These are phyloP conservation scores for Candida schatavii DNA, from an alignment of 805 yeast species.

Conservation along the genomic window DNA sequence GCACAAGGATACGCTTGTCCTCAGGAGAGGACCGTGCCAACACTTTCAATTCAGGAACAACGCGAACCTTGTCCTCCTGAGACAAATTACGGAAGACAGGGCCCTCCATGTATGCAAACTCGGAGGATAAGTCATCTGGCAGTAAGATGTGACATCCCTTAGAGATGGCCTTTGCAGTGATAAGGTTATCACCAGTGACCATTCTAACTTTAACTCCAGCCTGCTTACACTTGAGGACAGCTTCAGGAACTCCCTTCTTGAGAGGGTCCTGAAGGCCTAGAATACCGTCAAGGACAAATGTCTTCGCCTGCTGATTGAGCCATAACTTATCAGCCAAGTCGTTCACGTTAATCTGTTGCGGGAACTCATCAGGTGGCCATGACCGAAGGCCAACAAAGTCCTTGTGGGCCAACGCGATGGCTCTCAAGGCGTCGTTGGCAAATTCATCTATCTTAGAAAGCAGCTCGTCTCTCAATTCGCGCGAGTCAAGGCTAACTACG, in stretches of 20 bases:
- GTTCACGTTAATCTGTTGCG: slow-evolving; percentile 23
- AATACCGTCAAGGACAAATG: slow-evolving; percentile 60
- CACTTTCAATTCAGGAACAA: slow-evolving; percentile 77
- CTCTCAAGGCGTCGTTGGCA: slow-evolving; percentile 81
- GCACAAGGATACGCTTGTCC: slow-evolving; percentile 85
- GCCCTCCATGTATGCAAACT: slow-evolving; percentile 82
- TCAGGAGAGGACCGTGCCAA: slow-evolving; percentile 95
- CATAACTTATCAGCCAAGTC: slow-evolving; percentile 23
- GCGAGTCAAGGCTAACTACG: slow-evolving; percentile 21
- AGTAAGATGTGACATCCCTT: slow-evolving; percentile 75
- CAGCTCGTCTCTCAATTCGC: slow-evolving; percentile 25
- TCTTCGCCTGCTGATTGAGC: slow-evolving; percentile 19
- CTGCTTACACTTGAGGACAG: slow-evolving; percentile 77
- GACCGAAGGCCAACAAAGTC: slow-evolving; percentile 48
- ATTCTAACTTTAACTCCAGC: slow-evolving; percentile 96
- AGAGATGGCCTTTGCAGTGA: slow-evolving; percentile 91
- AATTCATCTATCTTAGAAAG: slow-evolving; percentile 44
- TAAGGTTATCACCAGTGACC: slow-evolving; percentile 96
- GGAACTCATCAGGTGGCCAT: slow-evolving; percentile 69
- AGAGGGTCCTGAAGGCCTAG: slow-evolving; percentile 96
- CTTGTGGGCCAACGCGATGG: slow-evolving; percentile 82
- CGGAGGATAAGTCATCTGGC: slow-evolving; percentile 49
- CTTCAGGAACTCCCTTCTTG: slow-evolving; percentile 84
- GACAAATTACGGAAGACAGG: slow-evolving; percentile 76
- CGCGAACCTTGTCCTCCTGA: slow-evolving; percentile 49